Conservation (phyloP, 2,329 filamentous ascomycete genomes). For the Exophiala bonariae region DNA sequence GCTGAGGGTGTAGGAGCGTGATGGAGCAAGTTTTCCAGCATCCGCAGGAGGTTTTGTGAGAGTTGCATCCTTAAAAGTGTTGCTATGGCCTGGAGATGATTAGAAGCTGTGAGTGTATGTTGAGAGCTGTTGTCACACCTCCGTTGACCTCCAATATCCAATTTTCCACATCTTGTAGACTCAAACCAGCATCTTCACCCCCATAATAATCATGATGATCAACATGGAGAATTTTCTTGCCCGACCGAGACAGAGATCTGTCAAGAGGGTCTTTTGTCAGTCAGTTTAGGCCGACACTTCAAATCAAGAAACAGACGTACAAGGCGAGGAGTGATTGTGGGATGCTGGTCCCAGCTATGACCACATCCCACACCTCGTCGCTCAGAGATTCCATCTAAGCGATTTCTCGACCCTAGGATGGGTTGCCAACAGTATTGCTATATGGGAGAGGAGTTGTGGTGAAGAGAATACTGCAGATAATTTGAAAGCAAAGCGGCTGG, state of each 20-base stretch:
- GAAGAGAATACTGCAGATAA: too few species aligned
- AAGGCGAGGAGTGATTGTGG: slow-evolving; percentile 77
- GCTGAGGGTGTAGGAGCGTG: slow-evolving; percentile 78
- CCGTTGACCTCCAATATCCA: slow-evolving; percentile 61
- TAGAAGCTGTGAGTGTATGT: neutral
- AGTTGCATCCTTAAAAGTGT: slow-evolving; percentile 40
- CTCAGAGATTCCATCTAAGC: slow-evolving; percentile 68
- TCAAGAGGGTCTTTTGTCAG: slow-evolving; percentile 51
- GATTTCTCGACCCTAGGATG: too few species aligned
- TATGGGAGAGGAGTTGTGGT: too few species aligned
- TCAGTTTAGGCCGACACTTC: slow-evolving; percentile 61
- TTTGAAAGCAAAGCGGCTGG: too few species aligned
- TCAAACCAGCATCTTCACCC: slow-evolving; percentile 80
- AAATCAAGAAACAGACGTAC: slow-evolving; percentile 47
- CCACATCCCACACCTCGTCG: slow-evolving; percentile 75
- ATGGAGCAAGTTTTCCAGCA: slow-evolving; percentile 51
- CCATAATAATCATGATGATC: slow-evolving; percentile 89
- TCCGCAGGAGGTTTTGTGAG: slow-evolving; percentile 35
- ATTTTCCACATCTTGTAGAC: slow-evolving; percentile 73
- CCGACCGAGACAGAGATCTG: slow-evolving; percentile 89
- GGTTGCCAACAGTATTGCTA: too few species aligned
- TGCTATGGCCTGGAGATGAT: slow-evolving; percentile 11
- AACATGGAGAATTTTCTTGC: slow-evolving; percentile 87
- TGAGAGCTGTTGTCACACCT: slow-evolving; percentile 31
- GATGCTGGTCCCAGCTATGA: slow-evolving; percentile 76